A percentile compares a stretch with the other conserved stretches of the same genome.
These are phyloP conservation scores for Phytopythium mirpurense DNA, from an alignment of 352 stramenopile species.

Conservation along the genomic window DNA sequence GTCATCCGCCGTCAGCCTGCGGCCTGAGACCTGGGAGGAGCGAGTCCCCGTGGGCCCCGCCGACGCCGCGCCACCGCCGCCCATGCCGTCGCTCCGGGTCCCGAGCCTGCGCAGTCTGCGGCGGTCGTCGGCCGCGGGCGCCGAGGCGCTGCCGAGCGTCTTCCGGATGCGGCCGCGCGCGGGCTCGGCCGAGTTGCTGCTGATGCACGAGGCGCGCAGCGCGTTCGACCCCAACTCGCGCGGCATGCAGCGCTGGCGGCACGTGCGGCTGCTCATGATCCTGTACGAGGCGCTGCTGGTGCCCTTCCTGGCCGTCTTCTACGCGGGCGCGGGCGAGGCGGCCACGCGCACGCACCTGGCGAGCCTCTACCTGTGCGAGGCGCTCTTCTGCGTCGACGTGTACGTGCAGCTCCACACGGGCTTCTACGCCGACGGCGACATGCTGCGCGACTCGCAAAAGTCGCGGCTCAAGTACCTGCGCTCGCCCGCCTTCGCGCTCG, in stretches of 20 bases:
- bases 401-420: constrained; percentile 49
- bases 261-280: constrained; percentile 40
- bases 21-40: too few relatives aligned
- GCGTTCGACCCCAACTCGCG: constrained; percentile 46
- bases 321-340: neutral
- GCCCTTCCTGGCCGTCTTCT: constrained; percentile 26
- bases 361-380: constrained; percentile 34
- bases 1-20: too few relatives aligned
- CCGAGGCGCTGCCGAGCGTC: constrained; percentile 10
- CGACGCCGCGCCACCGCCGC: neutral
- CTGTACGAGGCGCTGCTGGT: constrained; percentile 53
- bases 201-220: constrained; percentile 25
- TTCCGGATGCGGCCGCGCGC: constrained; percentile 20
- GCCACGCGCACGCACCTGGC: constrained; percentile 18
- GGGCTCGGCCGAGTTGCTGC: constrained; percentile 12
- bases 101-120: constrained; percentile 9
- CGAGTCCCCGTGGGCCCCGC: too few relatives aligned
- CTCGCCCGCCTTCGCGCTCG: constrained; percentile 38
- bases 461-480: constrained; percentile 40
- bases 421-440: constrained; percentile 53
- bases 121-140: constrained; percentile 17
- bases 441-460: constrained; percentile 35
- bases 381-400: constrained; percentile 50
- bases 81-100: constrained; percentile 1
- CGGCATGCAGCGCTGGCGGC: constrained; percentile 43